Conservation (phyloP, 257 asterid genomes). For the Przewalskia tangutica region DNA sequence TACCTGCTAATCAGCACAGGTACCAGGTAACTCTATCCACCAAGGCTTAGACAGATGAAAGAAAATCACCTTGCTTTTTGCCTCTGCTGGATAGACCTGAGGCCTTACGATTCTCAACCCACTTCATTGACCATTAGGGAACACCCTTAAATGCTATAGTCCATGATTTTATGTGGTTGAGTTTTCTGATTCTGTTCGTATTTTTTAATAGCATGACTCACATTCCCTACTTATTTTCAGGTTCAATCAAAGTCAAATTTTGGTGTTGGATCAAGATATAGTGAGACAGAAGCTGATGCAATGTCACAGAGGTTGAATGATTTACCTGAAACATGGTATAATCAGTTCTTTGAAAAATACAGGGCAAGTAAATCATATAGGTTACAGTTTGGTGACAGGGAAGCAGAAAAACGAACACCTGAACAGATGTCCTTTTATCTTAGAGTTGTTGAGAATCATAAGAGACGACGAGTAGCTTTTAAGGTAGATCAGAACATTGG, state of each 20-base stretch:
- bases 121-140: no score
- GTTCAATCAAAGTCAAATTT: constrained; percentile 43
- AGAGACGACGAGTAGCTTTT: constrained; percentile 67
- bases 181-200: background rate
- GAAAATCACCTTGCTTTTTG: no score
- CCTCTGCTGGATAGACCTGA: no score
- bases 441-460: constrained; percentile 69
- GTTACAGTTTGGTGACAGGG: constrained; percentile 55
- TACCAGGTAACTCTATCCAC: no score
- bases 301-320: constrained; percentile 55
- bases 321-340: constrained; percentile 86
- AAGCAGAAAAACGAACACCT: constrained; percentile 78
- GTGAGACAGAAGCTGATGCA: constrained; percentile 52
- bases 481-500: constrained; percentile 27
- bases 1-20: no score
- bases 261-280: constrained; percentile 52
- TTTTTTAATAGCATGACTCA: background rate
- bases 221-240: constrained; percentile 18
- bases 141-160: background rate
- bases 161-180: background rate
- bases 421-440: constrained; percentile 83
- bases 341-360: constrained; percentile 68
- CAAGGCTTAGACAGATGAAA: no score
- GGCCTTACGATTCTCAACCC: no score
- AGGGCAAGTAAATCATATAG: constrained; percentile 63